A percentile compares a stretch with the other conserved stretches of the same genome.
These are phyloP conservation scores for Clarireedia paspali DNA, from an alignment of 2,329 filamentous ascomycete genomes.

Conservation along the genomic window DNA sequence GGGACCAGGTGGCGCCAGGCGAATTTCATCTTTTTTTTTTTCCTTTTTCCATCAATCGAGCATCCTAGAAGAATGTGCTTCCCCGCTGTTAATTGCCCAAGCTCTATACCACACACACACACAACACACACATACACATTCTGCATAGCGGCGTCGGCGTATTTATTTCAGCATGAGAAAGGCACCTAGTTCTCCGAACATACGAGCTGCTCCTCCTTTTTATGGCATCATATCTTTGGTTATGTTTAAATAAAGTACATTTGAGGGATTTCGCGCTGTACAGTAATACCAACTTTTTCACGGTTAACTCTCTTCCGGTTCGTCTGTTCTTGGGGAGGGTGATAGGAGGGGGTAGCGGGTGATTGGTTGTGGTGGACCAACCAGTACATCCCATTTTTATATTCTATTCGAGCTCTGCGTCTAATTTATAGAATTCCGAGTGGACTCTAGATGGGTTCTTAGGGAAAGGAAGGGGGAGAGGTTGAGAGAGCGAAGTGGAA, in stretches of 20 bases:
- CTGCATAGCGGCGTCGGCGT: slow-evolving; percentile 13
- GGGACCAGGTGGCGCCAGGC: slow-evolving; percentile 4
- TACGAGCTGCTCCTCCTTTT: slow-evolving; percentile 2
- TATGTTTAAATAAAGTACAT: background rate
- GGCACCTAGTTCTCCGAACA: background rate
- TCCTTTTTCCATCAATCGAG: slow-evolving; percentile 2
- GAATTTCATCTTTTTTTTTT: slow-evolving; percentile 2
- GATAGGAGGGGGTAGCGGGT: background rate
- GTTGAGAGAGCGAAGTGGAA: background rate
- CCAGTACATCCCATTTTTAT: background rate
- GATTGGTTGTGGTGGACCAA: no score
- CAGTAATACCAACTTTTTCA: slow-evolving; percentile 5
- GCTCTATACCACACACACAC: background rate
- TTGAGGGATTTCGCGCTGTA: slow-evolving; percentile 5
- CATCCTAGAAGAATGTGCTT: slow-evolving; percentile 4
- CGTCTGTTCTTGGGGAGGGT: no score
- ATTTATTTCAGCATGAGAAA: background rate
- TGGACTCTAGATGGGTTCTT: slow-evolving; percentile 1
- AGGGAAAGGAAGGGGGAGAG: background rate
- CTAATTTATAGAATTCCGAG: background rate
- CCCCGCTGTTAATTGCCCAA: slow-evolving; percentile 5
- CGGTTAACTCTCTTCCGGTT: background rate
- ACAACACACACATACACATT: slow-evolving; percentile 2
- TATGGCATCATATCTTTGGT: background rate
- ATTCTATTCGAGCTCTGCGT: background rate